Evolutionary conservation across 179 eudicot species (phyloP).

Genomic region (Vitellaria paradoxa): DNA sequence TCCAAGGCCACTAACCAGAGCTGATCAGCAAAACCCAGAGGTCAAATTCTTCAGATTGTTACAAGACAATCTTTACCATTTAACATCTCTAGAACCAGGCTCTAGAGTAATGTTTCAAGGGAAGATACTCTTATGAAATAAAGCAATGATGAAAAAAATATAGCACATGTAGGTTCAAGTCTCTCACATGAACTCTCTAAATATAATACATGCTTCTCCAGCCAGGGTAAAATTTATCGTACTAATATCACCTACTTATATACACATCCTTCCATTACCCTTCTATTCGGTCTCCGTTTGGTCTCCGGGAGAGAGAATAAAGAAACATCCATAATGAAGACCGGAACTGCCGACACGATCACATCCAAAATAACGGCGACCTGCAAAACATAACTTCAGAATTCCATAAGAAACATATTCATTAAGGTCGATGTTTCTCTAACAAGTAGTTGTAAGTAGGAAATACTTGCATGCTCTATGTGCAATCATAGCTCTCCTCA

Average conservation of each 20-base stretch:
- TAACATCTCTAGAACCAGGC: not conserved
- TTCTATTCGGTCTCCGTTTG: not conserved
- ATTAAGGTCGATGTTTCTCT: not conserved
- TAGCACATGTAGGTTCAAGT: not conserved
- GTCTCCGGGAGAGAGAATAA: not conserved
- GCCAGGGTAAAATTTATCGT: conserved; percentile 2
- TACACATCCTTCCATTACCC: not conserved
- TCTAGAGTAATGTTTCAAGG: not conserved
- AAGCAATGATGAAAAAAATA: not conserved
- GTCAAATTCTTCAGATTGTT: not conserved
- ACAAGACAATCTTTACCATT: not conserved
- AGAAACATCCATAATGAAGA: conserved; percentile 10
- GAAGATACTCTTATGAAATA: not conserved
- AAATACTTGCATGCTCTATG: conserved; percentile 6
- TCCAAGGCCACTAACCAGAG: not conserved
- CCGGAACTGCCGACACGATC: not conserved
- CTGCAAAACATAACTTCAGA: conserved; percentile 5
- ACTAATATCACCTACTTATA: conserved; percentile 5
- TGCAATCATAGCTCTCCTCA: not conserved
- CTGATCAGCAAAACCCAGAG: not conserved
- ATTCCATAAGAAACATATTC: not conserved
- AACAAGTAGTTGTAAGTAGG: not conserved
- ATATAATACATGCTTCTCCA: not conserved
- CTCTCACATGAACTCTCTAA: not conserved
- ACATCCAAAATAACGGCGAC: conserved; percentile 13